Conservation (phyloP, 148 eudicot genomes). For the Nepenthes mirabilis region DNA sequence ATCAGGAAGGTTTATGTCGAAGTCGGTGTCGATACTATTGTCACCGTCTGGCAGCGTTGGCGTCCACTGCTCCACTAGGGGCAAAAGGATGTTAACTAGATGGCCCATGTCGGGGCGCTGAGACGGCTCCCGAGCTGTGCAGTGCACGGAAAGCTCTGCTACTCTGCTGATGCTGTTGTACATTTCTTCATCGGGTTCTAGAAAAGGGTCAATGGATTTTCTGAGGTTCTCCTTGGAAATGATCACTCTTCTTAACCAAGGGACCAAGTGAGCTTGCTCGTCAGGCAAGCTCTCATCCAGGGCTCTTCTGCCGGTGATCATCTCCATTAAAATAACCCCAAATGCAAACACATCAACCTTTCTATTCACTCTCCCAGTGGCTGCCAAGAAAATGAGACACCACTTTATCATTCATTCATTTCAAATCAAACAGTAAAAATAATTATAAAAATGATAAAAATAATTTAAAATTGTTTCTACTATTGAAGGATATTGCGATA, state of each 20-base stretch:
- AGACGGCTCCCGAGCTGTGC: conserved; percentile 46
- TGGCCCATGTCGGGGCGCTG: conserved; percentile 68
- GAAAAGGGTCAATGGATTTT: conserved; percentile 31
- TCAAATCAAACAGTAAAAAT: no score
- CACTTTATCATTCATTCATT: neutral
- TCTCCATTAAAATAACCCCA: conserved; percentile 58
- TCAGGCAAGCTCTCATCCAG: conserved; percentile 49
- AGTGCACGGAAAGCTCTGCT: conserved; percentile 56
- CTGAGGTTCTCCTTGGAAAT: conserved; percentile 25
- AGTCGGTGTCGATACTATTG: conserved; percentile 5
- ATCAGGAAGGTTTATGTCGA: conserved; percentile 31
- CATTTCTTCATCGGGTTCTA: conserved; percentile 34
- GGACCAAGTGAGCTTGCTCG: conserved; percentile 29
- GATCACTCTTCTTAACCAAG: conserved; percentile 42
- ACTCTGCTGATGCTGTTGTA: conserved; percentile 35
- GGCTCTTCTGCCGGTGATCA: conserved; percentile 51
- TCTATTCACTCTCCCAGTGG: conserved; percentile 57
- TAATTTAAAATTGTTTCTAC: no score
- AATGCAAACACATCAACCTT: conserved; percentile 54
- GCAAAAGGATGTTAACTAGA: conserved; percentile 38
- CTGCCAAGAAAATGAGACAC: conserved; percentile 14
- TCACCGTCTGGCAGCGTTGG: conserved; percentile 16
- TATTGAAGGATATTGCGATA: no score
- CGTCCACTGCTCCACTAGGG: conserved; percentile 51
- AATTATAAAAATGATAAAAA: no score